Percentiles rank a stretch among this genome's conserved stretches.
Evolutionary conservation across 78 protist species (phyloP).

Genomic region (Monosiga brevicollis): DNA sequence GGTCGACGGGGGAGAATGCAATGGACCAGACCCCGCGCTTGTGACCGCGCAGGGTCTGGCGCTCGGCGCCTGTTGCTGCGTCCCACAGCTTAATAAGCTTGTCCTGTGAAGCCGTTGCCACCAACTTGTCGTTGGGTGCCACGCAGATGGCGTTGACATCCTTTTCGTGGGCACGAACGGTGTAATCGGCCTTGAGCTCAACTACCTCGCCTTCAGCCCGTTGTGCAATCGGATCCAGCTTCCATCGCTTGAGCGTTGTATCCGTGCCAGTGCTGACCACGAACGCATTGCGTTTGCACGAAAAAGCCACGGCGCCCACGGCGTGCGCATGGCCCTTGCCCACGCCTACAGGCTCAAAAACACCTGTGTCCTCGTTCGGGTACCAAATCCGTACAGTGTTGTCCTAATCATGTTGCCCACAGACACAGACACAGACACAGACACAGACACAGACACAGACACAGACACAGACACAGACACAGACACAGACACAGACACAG

Average conservation of each 20-base stretch:
- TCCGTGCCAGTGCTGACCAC: no score
- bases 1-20: slow-evolving; percentile 78
- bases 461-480: not conserved
- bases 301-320: no score
- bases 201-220: no score
- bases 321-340: no score
- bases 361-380: no score
- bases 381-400: no score
- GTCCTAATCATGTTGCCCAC: not conserved
- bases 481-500: not conserved
- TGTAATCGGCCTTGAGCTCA: no score
- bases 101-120: slow-evolving; percentile 85
- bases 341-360: no score
- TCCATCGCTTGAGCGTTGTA: no score
- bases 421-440: not conserved
- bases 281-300: no score
- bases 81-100: slow-evolving; percentile 58
- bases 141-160: slow-evolving; percentile 79
- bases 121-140: slow-evolving; percentile 79
- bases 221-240: no score
- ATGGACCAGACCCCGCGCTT: slow-evolving; percentile 72
- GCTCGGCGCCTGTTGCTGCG: no score
- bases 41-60: slow-evolving; percentile 66
- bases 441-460: not conserved
- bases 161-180: slow-evolving; percentile 84